A percentile compares a stretch with the other conserved stretches of the same genome.
phyloP scores from a whole-genome alignment of 495 filamentous ascomycete genomes.

The Neurospora sp. region DNA sequence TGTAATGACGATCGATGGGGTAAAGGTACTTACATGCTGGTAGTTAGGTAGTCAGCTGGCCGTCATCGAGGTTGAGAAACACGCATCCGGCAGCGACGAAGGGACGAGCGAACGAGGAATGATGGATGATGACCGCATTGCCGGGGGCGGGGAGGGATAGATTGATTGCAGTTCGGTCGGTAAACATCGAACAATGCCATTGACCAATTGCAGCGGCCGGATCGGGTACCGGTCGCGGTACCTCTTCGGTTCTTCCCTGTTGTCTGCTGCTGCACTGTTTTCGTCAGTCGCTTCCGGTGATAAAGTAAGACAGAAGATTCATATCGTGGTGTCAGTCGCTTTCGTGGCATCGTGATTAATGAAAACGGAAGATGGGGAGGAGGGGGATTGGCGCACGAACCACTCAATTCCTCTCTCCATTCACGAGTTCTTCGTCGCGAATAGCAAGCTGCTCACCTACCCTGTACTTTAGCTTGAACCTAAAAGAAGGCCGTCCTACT shows the following conservation, averaged over 20 bases:
- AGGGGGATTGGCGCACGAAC: background rate
- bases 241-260: background rate
- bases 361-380: background rate
- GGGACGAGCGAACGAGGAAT: background rate
- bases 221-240: background rate
- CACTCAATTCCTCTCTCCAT: background rate
- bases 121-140: background rate
- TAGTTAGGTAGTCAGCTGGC: background rate
- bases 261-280: background rate
- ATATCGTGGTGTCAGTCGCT: background rate
- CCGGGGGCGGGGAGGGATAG: background rate
- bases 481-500: background rate
- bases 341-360: background rate
- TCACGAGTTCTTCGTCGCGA: background rate
- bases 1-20: background rate
- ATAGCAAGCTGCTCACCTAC: background rate
- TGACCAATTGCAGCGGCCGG: background rate
- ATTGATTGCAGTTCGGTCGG: background rate
- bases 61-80: background rate
- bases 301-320: background rate
- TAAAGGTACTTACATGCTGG: background rate
- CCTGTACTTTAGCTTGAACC: background rate
- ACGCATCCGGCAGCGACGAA: background rate
- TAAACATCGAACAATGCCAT: background rate
- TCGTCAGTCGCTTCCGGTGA: background rate